Conservation (phyloP, 83 land plant genomes). For the Picea engelmannii region DNA sequence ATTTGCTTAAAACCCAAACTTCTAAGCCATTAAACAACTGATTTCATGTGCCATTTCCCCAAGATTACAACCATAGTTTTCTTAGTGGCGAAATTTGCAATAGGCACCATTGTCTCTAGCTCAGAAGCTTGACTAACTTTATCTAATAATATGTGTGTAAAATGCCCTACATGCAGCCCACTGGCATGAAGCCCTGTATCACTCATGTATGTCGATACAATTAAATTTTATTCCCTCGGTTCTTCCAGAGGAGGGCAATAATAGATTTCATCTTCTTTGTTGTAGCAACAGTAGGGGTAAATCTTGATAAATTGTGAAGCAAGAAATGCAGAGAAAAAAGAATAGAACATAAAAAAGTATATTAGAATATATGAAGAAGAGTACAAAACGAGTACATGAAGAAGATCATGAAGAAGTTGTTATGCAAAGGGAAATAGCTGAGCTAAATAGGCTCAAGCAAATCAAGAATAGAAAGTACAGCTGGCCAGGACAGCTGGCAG, state of each 20-base stretch:
- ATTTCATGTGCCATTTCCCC: constrained; percentile 81
- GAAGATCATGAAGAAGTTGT: too few relatives aligned
- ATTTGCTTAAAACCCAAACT: constrained; percentile 71
- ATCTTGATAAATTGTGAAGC: too few relatives aligned
- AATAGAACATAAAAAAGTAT: too few relatives aligned
- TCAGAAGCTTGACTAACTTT: constrained; percentile 89
- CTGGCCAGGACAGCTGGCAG: too few relatives aligned
- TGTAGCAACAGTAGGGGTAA: constrained; percentile 47
- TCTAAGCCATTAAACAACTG: constrained; percentile 56
- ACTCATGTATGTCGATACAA: constrained; percentile 79
- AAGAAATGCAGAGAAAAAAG: too few relatives aligned
- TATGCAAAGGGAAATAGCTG: too few relatives aligned
- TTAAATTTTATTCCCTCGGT: constrained; percentile 49
- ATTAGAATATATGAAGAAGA: too few relatives aligned
- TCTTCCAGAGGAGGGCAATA: constrained; percentile 52
- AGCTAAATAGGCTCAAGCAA: too few relatives aligned
- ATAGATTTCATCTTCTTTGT: constrained; percentile 37
- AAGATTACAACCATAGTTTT: constrained; percentile 79
- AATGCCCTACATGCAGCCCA: constrained; percentile 66
- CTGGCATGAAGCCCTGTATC: constrained; percentile 60
- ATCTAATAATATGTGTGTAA: constrained; percentile 83
- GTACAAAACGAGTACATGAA: too few relatives aligned
- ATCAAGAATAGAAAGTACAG: too few relatives aligned
- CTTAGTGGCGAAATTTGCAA: constrained; percentile 41
- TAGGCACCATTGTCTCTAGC: constrained; percentile 81